Percentiles rank a stretch among this genome's conserved stretches.
Conservation (phyloP, 345 rosid species). For the Toxicodendron radicans region DNA sequence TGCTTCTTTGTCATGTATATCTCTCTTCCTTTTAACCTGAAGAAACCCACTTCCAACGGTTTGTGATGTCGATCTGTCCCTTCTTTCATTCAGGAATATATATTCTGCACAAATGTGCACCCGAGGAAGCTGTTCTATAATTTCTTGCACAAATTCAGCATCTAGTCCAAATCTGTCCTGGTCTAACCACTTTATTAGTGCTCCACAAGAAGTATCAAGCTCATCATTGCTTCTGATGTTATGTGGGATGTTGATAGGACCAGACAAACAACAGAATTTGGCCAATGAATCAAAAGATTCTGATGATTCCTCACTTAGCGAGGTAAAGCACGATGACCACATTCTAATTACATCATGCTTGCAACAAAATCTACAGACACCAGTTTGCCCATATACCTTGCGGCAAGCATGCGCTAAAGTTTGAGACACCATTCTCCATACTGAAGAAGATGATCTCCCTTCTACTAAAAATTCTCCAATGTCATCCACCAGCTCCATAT, state of each 20-base stretch:
- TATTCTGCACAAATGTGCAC: constrained; percentile 29
- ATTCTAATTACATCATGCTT: constrained; percentile 27
- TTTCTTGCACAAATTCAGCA: constrained; percentile 39
- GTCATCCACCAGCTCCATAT: constrained; percentile 21
- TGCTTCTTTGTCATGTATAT: constrained; percentile 23
- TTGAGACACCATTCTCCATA: constrained; percentile 38
- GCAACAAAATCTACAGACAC: constrained; percentile 31
- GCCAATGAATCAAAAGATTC: constrained; percentile 25
- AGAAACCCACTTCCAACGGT: constrained; percentile 34
- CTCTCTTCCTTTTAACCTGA: constrained; percentile 23
- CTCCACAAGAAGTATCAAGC: constrained; percentile 27
- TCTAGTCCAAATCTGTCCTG: constrained; percentile 44
- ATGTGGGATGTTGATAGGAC: constrained; percentile 11
- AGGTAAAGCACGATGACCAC: constrained; percentile 23
- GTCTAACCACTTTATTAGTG: constrained; percentile 32
- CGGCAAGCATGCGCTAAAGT: constrained; percentile 27
- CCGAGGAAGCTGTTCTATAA: constrained; percentile 36
- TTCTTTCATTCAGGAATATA: constrained; percentile 25
- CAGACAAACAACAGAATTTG: constrained; percentile 31
- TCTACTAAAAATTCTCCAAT: constrained; percentile 40
- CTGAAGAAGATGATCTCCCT: constrained; percentile 35
- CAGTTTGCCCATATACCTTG: constrained; percentile 22
- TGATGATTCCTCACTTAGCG: constrained; percentile 11
- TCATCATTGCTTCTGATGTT: constrained; percentile 22
- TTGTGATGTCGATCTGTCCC: constrained; percentile 18